Base-by-base conservation (phyloP, 768 basidiomycete genomes). In the Pulveroboletus sp. region DNA sequence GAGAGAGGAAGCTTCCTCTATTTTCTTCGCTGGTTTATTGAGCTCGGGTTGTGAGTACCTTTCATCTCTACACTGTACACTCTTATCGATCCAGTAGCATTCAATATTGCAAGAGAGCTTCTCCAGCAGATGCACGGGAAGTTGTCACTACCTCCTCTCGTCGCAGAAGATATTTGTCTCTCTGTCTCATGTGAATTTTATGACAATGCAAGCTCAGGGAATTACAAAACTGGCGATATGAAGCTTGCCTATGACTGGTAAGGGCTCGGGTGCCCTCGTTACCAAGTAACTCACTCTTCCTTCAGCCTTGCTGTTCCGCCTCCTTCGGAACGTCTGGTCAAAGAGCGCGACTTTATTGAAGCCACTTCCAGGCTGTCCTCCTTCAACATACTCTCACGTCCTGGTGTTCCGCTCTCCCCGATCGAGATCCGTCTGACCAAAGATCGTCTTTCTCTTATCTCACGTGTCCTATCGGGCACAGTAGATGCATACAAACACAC, bases 211-310 rank as follows among this genome's bases (percentile, higher is more conserved):
- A 83, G 78, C 55, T 87, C 84, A 1, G 96, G 93, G 6, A 99
- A 97, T 61, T 86, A 93, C 64, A 89, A 91, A 57, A 76, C 80
- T 33, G 94, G 95, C 5, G 92, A 95, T 45, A 97, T 99, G 94
- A 95, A 93, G 66, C 74, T 92, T 43, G 96, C 96, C 1, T 94
- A 94, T 67, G 91, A 95, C 50, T 98, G 96, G 95, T 96, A 66
- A 53, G 60, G 35, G 27, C 32, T 31, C 11, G 10, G 32, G 27
- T 35, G 0, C 27, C 8, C 21, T 14, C 14, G 30, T 21, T 11
- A 24, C 5, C 39, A 42, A 39, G 24, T 43, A 3, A 21, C 50
- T 58, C 37, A 61, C 38, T 24, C 51, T 24, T 49, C 47, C 27
- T 46, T 47, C 60, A 97, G 95, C 60, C 75, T 98, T 47, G 74